phyloP scores from a whole-genome alignment of 441 rosid species.

The Adansonia grandidieri region DNA sequence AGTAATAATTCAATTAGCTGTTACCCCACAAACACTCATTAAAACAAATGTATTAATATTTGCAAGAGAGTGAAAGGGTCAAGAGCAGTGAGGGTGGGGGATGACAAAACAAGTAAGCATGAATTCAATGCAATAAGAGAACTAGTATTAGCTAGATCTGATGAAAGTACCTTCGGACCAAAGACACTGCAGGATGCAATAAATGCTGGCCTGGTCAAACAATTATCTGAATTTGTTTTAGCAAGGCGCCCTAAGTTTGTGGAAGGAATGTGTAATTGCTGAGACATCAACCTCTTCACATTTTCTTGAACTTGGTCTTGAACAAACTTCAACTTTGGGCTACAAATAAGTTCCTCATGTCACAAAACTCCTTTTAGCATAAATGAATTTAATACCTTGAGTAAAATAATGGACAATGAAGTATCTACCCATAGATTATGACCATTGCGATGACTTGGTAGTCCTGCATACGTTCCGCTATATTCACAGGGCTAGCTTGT shows the following conservation, averaged over 20 bases:
- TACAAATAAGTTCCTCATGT: slow-evolving; percentile 32
- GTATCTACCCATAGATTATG: slow-evolving; percentile 72
- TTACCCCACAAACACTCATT: background rate
- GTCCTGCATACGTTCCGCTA: slow-evolving; percentile 69
- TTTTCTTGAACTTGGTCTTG: slow-evolving; percentile 71
- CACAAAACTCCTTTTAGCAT: slow-evolving; percentile 26
- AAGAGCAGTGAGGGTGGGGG: background rate
- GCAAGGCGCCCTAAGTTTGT: slow-evolving; percentile 34
- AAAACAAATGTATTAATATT: background rate
- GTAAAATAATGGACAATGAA: slow-evolving; percentile 1
- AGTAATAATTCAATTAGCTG: background rate
- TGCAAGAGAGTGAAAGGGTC: background rate
- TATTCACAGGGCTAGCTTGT: slow-evolving; percentile 48
- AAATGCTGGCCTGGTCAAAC: slow-evolving; percentile 55
- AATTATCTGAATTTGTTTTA: slow-evolving; percentile 36
- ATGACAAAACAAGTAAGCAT: background rate
- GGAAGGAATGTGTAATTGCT: slow-evolving; percentile 60
- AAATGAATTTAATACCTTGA: background rate
- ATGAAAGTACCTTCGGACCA: slow-evolving; percentile 70
- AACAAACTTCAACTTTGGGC: slow-evolving; percentile 72
- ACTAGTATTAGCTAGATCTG: background rate
- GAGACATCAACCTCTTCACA: slow-evolving; percentile 79
- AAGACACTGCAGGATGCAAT: slow-evolving; percentile 83
- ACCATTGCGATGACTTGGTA: slow-evolving; percentile 89
- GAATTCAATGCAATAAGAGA: background rate